Conservation (phyloP, 495 filamentous ascomycete genomes). For the Penicillium goetzii region DNA sequence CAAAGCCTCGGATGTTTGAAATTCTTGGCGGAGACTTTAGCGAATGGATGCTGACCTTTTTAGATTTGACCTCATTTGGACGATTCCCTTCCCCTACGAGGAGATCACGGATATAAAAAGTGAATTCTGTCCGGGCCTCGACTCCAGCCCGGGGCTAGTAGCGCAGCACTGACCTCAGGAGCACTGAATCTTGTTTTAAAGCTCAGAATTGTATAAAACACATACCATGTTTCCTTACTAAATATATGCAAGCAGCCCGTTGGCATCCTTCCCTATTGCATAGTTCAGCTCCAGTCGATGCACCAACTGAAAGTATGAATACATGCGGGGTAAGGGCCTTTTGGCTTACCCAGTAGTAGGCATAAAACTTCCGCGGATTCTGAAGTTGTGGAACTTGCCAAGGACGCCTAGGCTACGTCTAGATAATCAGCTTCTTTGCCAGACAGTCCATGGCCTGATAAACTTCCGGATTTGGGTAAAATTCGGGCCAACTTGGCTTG, state of each 20-base stretch:
- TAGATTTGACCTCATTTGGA: constrained; percentile 56
- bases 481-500: not conserved
- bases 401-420: not conserved
- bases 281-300: not conserved
- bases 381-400: not conserved
- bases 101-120: constrained; percentile 40
- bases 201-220: not conserved
- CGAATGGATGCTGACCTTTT: constrained; percentile 13
- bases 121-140: constrained; percentile 51
- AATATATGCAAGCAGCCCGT: not conserved
- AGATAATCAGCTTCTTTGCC: not conserved
- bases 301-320: not conserved
- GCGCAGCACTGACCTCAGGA: constrained; percentile 21
- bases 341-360: not conserved
- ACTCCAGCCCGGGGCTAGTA: constrained; percentile 26
- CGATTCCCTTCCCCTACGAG: constrained; percentile 44
- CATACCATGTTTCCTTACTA: not conserved
- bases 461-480: not conserved
- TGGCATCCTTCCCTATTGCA: not conserved
- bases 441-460: not conserved
- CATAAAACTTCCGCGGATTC: not conserved
- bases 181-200: not conserved
- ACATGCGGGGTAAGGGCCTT: not conserved
- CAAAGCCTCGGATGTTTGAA: not conserved
- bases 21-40: not conserved